Evolutionary conservation across 371 early-diverging fungal species (phyloP).

Genomic region (Mortierella sp.): DNA sequence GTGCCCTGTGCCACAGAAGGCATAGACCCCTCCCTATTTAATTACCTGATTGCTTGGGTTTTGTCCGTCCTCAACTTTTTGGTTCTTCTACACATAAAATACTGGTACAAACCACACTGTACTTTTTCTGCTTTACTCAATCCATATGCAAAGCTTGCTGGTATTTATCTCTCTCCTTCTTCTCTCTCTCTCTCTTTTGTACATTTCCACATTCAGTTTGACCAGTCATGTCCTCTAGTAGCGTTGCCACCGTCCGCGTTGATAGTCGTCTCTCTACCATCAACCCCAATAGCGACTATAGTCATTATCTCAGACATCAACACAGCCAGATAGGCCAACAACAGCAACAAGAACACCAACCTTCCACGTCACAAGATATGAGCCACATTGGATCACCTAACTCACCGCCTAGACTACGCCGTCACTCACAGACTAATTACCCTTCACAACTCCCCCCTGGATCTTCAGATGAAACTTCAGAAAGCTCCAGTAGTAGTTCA

Average conservation of each 20-base stretch:
- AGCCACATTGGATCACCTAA: background rate
- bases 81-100: no score
- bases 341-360: background rate
- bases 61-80: no score
- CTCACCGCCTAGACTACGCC: constrained; percentile 3
- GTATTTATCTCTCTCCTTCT: background rate
- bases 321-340: constrained; percentile 11
- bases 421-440: constrained; percentile 8
- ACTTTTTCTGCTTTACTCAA: no score
- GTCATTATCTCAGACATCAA: constrained; percentile 14
- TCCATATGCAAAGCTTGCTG: no score
- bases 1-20: background rate
- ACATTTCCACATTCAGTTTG: background rate
- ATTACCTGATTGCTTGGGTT: no score
- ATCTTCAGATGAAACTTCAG: constrained; percentile 24
- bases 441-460: constrained; percentile 13
- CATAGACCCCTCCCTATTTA: background rate
- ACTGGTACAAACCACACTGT: no score
- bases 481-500: constrained; percentile 16
- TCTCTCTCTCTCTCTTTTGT: no score
- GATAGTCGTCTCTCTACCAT: constrained; percentile 26
- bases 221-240: constrained; percentile 14
- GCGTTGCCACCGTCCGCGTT: constrained; percentile 14
- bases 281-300: constrained; percentile 33
- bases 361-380: background rate